These are phyloP conservation scores for Trypanosoma lewisi DNA, from an alignment of 208 protist genomes.

Conservation along the genomic window DNA sequence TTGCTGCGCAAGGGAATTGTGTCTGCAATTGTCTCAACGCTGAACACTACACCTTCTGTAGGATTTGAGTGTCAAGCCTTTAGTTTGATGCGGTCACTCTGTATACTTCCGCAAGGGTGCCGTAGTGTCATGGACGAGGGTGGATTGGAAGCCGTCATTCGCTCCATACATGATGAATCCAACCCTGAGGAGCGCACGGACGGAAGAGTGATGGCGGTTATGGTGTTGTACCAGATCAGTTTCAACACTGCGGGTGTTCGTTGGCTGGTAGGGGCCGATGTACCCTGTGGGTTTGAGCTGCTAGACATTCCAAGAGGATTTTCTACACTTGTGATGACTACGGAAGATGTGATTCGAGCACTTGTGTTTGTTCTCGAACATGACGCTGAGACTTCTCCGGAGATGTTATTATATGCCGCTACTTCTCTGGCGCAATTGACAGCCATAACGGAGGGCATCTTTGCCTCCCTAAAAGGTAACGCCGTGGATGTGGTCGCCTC, in stretches of 20 bases:
- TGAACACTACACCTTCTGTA: slow-evolving; percentile 23
- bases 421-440: slow-evolving; percentile 34
- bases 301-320: not conserved
- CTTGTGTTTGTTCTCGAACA: slow-evolving; percentile 24
- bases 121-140: slow-evolving; percentile 52
- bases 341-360: slow-evolving; percentile 26
- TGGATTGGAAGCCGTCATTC: slow-evolving; percentile 42
- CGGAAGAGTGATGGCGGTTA: slow-evolving; percentile 40
- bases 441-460: slow-evolving; percentile 34
- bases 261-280: slow-evolving; percentile 62
- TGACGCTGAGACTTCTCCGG: not conserved
- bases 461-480: slow-evolving; percentile 7
- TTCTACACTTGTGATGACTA: slow-evolving; percentile 2
- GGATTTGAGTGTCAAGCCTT: slow-evolving; percentile 64
- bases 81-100: slow-evolving; percentile 71
- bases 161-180: slow-evolving; percentile 22
- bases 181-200: slow-evolving; percentile 15
- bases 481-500: slow-evolving; percentile 7
- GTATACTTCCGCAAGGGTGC: slow-evolving; percentile 74
- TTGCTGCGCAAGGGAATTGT: slow-evolving; percentile 65
- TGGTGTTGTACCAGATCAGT: slow-evolving; percentile 53
- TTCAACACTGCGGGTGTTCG: slow-evolving; percentile 61
- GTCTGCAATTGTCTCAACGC: slow-evolving; percentile 36
- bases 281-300: slow-evolving; percentile 40
- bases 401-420: slow-evolving; percentile 24